Conservation (phyloP, 495 filamentous ascomycete species). For the Hyaloscypha finlandica region DNA sequence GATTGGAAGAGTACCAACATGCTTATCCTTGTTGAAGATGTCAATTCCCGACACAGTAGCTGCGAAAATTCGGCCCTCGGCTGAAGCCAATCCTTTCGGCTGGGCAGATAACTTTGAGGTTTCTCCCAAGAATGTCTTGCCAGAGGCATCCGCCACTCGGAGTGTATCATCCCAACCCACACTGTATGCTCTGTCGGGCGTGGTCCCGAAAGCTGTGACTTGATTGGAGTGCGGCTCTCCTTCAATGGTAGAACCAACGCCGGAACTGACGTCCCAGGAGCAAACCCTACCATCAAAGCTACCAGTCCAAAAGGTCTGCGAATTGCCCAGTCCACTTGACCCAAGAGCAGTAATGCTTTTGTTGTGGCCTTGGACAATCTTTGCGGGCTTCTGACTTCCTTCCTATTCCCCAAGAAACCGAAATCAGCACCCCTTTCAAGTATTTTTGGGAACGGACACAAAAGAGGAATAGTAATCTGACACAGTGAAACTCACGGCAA, state of each 20-base stretch:
- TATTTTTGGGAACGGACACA: too few species aligned
- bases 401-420: conserved; percentile 33
- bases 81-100: conserved; percentile 50
- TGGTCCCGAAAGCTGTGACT: conserved; percentile 71
- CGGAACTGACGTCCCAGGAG: conserved; percentile 74
- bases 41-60: conserved; percentile 66
- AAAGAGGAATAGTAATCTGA: too few species aligned
- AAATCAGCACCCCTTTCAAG: too few species aligned
- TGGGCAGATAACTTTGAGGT: conserved; percentile 50
- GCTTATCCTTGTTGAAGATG: conserved; percentile 60
- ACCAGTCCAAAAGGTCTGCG: conserved; percentile 75
- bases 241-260: conserved; percentile 66
- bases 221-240: conserved; percentile 82
- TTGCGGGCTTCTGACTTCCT: conserved; percentile 65
- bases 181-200: conserved; percentile 68
- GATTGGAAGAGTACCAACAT: conserved; percentile 43
- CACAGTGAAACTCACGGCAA: conserved; percentile 39
- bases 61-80: conserved; percentile 56
- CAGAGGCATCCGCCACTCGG: conserved; percentile 66
- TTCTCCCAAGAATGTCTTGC: conserved; percentile 50
- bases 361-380: conserved; percentile 87
- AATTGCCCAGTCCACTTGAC: conserved; percentile 41
- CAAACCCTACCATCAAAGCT: conserved; percentile 88
- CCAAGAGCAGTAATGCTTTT: conserved; percentile 82
- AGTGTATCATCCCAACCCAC: conserved; percentile 96